Evolutionary conservation across 2,329 filamentous ascomycete genomes (phyloP).

Genomic region (Fusarium compactum): DNA sequence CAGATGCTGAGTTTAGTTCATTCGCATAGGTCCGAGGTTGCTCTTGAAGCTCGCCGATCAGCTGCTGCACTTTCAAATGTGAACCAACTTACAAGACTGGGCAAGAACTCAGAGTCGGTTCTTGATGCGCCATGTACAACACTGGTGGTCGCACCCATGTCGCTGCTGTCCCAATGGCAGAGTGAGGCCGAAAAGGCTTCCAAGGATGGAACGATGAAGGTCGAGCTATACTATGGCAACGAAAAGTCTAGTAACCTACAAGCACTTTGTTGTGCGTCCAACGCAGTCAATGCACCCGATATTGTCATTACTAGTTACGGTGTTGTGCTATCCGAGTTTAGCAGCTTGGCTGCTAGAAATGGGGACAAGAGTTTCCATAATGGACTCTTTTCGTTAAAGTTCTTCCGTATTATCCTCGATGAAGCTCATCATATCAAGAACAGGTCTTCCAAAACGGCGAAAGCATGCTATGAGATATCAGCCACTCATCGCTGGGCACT

Average conservation of each 20-base stretch:
- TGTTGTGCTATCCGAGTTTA: slow-evolving; percentile 87
- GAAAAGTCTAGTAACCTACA: slow-evolving; percentile 86
- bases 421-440: slow-evolving; percentile 96
- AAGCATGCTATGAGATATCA: slow-evolving; percentile 90
- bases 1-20: slow-evolving; percentile 97
- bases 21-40: slow-evolving; percentile 75
- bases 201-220: slow-evolving; percentile 82
- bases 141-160: slow-evolving; percentile 96
- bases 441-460: slow-evolving; percentile 90
- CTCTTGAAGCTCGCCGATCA: slow-evolving; percentile 54
- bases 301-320: slow-evolving; percentile 97
- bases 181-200: slow-evolving; percentile 95
- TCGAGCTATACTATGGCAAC: slow-evolving; percentile 89
- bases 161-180: slow-evolving; percentile 95
- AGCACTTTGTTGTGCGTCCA: slow-evolving; percentile 80
- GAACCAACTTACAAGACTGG: slow-evolving; percentile 72
- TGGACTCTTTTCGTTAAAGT: slow-evolving; percentile 91
- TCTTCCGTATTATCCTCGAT: slow-evolving; percentile 94
- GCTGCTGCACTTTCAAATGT: slow-evolving; percentile 57
- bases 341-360: slow-evolving; percentile 73
- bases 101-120: slow-evolving; percentile 67
- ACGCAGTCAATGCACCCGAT: slow-evolving; percentile 82
- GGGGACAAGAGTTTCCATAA: slow-evolving; percentile 74
- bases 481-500: slow-evolving; percentile 91
- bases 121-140: slow-evolving; percentile 87